Conservation (phyloP, 177 flowering plant genomes). For the Tripterygium wilfordii region DNA sequence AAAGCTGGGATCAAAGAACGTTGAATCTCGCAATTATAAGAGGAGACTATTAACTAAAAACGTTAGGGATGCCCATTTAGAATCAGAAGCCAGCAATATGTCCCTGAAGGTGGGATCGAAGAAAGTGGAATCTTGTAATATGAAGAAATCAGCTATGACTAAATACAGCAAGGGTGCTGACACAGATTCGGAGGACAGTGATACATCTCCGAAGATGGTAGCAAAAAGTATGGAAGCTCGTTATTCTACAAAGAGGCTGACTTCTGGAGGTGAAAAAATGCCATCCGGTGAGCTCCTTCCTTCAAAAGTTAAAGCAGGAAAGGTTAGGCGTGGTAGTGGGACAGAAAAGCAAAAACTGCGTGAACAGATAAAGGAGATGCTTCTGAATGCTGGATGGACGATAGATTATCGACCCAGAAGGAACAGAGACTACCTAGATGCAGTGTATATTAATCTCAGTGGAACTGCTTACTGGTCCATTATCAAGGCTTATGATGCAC, state of each 20-base stretch:
- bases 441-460: conserved; percentile 71
- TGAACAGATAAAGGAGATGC: conserved; percentile 68
- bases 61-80: no score
- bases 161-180: conserved; percentile 24
- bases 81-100: no score
- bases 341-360: conserved; percentile 82
- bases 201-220: conserved; percentile 18
- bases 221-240: conserved; percentile 1
- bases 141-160: conserved; percentile 21
- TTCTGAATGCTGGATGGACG: conserved; percentile 80
- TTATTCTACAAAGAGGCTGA: neutral
- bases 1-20: no score
- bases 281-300: conserved; percentile 16
- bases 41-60: no score
- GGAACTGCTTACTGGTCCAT: conserved; percentile 94
- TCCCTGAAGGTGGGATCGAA: no score
- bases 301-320: conserved; percentile 30
- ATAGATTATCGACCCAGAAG: conserved; percentile 82
- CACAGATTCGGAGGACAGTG: conserved; percentile 32
- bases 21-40: no score
- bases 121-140: no score
- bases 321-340: conserved; percentile 54
- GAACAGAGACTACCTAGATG: conserved; percentile 77
- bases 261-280: conserved; percentile 18
- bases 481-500: conserved; percentile 86